Evolutionary conservation across 2,329 filamentous ascomycete species (phyloP), one percentile per base, ranked within the genome.

Genomic region (Dactylellina cionopaga): DNA sequence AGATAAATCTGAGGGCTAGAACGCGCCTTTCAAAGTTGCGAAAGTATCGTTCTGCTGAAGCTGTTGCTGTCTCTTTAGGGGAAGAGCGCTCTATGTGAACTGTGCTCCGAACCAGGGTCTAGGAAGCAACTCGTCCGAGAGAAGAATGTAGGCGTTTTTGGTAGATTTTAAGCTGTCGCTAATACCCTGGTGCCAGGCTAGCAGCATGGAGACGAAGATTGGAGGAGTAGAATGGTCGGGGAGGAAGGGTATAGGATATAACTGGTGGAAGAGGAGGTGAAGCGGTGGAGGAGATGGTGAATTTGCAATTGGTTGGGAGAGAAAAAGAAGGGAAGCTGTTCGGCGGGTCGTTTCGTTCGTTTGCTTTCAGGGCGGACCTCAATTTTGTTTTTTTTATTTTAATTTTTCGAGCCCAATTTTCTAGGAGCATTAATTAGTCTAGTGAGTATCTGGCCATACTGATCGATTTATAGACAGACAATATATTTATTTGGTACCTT

Each of bases 1-100:
- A 31, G 35, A 17, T 29, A 41, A 33, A 43, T 59, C 44, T 31
- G 19, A 44, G 44, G 19, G 37, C 54, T 13, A 27, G 24, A 35
- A 69, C 64, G 64, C 64, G 64, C 54, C 46, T 52, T 69, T 60
- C 15, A 69, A 60, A 54, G 27, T 47, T 56, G 46, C 29, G 41
- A 49, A 29, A 11, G 55, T 29, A 19, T 37, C 29, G 35, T 44
- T 25, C n/a, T n/a, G n/a, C n/a, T n/a, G n/a, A n/a, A 24, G 29
- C 13, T 13, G 15, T 10, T 25, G 9, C 17, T 37, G 31, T 13
- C 19, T 59, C 25, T 35, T 17, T 6, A 35, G 27, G 47, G 27
- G 22, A 35, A 24, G 25, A 31, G 41, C 27, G 41, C 27, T 37
- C 24, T 29, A 13, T 55, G 37, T 13, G n/a, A 22, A 25, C 25